Conservation (phyloP, 2,329 filamentous ascomycete species). For the Colletotrichum sansevieriae region DNA sequence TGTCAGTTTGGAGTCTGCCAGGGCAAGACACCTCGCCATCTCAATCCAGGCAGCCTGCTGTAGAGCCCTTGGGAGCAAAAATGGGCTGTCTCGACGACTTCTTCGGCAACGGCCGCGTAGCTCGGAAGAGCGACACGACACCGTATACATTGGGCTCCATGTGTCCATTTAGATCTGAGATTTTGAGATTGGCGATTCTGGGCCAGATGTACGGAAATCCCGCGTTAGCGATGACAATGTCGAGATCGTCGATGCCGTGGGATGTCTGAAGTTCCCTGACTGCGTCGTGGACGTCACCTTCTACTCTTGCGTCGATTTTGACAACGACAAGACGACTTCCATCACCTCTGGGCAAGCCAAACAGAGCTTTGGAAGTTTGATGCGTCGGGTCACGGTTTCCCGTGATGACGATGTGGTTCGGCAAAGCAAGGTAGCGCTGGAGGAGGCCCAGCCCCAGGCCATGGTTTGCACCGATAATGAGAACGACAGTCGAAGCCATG, state of each 20-base stretch:
- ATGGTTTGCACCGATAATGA: constrained; percentile 55
- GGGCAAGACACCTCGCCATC: background rate
- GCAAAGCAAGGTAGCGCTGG: constrained; percentile 57
- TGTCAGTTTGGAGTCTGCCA: background rate
- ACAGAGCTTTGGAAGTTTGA: constrained; percentile 48
- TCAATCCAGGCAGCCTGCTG: constrained; percentile 4
- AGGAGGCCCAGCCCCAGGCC: constrained; percentile 54
- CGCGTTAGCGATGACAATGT: constrained; percentile 67
- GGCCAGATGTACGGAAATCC: constrained; percentile 54
- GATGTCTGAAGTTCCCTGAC: constrained; percentile 47
- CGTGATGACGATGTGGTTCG: constrained; percentile 66
- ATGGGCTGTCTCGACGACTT: constrained; percentile 13
- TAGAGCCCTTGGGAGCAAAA: constrained; percentile 3
- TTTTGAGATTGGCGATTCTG: constrained; percentile 49
- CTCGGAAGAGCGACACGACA: constrained; percentile 43
- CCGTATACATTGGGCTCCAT: constrained; percentile 54
- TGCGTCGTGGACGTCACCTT: constrained; percentile 51
- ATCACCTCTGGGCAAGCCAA: constrained; percentile 51
- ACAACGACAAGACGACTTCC: constrained; percentile 55
- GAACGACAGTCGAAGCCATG: constrained; percentile 26
- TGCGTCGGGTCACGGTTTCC: constrained; percentile 51
- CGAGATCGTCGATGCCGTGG: constrained; percentile 56
- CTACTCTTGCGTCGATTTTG: constrained; percentile 55
- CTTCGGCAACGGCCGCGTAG: constrained; percentile 46
- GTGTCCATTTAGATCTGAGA: constrained; percentile 53